Evolutionary conservation across 2,329 filamentous ascomycete genomes (phyloP).

Genomic region (Penicillium sp.): DNA sequence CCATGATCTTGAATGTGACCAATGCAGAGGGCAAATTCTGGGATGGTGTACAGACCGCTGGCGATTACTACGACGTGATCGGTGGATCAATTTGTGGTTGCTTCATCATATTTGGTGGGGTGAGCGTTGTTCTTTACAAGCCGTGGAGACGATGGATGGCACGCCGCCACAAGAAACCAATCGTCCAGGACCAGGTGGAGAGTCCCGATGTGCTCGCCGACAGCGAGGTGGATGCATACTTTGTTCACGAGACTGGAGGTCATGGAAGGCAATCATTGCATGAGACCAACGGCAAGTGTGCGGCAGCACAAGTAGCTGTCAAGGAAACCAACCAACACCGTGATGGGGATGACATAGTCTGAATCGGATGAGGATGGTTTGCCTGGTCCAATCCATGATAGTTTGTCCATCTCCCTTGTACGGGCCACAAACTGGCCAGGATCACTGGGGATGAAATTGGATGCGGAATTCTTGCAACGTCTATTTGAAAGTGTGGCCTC

Average conservation of each 20-base stretch:
- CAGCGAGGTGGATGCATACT: neutral
- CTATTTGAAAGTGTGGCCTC: slow-evolving; percentile 1
- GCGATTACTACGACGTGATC: slow-evolving; percentile 79
- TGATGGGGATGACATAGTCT: slow-evolving; percentile 15
- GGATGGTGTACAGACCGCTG: slow-evolving; percentile 72
- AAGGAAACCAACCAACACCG: slow-evolving; percentile 11
- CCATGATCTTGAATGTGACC: slow-evolving; percentile 68
- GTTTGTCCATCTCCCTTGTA: no score
- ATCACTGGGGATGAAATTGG: no score
- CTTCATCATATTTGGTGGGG: slow-evolving; percentile 69
- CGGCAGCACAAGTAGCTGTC: slow-evolving; percentile 11
- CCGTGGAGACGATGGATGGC: slow-evolving; percentile 67
- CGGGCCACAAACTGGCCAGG: no score
- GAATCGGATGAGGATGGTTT: neutral
- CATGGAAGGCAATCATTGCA: neutral
- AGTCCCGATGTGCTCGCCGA: slow-evolving; percentile 16
- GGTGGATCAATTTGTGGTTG: slow-evolving; percentile 80
- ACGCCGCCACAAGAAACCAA: slow-evolving; percentile 18
- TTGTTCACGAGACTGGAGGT: neutral
- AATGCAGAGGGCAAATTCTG: slow-evolving; percentile 74
- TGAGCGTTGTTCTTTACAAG: slow-evolving; percentile 68
- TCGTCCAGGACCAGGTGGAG: slow-evolving; percentile 18
- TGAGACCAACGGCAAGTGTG: slow-evolving; percentile 8
- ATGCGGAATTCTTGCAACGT: neutral
- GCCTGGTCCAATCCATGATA: no score